Conservation (phyloP, 768 basidiomycete species). For the Trametes cingulata region DNA sequence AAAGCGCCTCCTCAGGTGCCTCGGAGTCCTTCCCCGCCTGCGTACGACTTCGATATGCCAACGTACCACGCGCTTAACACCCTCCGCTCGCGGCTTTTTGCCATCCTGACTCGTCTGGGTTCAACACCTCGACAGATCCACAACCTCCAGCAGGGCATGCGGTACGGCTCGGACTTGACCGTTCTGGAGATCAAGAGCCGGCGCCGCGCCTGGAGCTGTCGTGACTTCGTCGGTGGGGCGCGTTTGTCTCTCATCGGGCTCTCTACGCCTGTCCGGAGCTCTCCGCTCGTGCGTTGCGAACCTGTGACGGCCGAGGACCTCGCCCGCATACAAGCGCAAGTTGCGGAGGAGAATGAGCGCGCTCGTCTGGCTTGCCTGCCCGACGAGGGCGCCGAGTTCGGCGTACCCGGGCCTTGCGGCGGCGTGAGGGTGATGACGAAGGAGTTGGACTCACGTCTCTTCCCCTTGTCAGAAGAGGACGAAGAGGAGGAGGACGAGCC, state of each 20-base stretch:
- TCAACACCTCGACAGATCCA: conserved; percentile 38
- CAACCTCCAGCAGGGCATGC: conserved; percentile 39
- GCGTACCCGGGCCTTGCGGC: conserved; percentile 5
- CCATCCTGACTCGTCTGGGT: conserved; percentile 41
- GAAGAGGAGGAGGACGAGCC: conserved; percentile 27
- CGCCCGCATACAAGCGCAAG: background rate
- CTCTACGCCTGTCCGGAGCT: conserved; percentile 50
- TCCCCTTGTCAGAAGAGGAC: conserved; percentile 35
- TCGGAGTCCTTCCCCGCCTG: conserved; percentile 21
- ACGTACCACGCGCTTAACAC: conserved; percentile 32
- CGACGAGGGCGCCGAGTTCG: conserved; percentile 17
- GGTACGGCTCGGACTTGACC: conserved; percentile 23
- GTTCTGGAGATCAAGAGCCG: conserved; percentile 59
- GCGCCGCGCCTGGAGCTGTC: conserved; percentile 68
- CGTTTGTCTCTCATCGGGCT: conserved; percentile 45
- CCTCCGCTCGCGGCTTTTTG: conserved; percentile 31
- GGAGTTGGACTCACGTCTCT: conserved; percentile 31
- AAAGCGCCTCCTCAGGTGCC: conserved; percentile 13
- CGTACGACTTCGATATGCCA: conserved; percentile 25
- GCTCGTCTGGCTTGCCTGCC: conserved; percentile 1
- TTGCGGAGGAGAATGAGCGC: background rate
- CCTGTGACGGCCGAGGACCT: conserved; percentile 21
- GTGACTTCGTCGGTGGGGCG: conserved; percentile 42
- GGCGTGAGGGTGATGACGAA: conserved; percentile 26
- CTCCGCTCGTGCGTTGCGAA: conserved; percentile 43